Base-by-base conservation (phyloP, 2,329 filamentous ascomycete genomes). In the Aspergillus costaricaensis region DNA sequence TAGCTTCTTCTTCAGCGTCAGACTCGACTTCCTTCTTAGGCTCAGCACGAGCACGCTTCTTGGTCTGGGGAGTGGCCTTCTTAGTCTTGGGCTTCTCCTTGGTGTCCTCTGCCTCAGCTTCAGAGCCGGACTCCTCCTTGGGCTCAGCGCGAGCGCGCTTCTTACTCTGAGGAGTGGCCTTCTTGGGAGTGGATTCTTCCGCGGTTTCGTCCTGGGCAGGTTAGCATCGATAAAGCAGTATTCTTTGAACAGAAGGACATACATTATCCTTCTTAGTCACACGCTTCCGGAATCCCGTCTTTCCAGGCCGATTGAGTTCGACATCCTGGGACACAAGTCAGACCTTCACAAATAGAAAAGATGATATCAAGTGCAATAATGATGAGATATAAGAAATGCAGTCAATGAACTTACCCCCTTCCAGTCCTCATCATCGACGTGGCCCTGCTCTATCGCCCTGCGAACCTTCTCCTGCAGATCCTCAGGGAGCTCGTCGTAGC, bases 351-450 rank as follows among this genome's bases (percentile, higher is more conserved):
- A 5, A 41, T 12, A 25, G n/a, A 23, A 12, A 50, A n/a, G 21
- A 3, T 27, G 12, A 43, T 21, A 15, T 47, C 3, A 55, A 59
- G 23, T 5, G 27, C 8, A 27, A n/a, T 30, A 49, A 30, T 56
- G 53, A 2, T 44, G 23, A 30, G 21, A 23, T 25, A 30, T 64
- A 44, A 27, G 9, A 32, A 32, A 4, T 4, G 30, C 30, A 32
- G 10, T 30, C 32, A 57, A 32, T 23, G n/a, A 54, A 68, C 90
- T 79, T 83, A 96, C 92, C 12, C 92, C 92, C 36, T 89, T 94
- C 87, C 92, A 97, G 68, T 97, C 94, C 55, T 91, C 88, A 44
- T 91, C 83, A 67, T 90, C 89, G 68, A 98, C 89, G 69, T 95
- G 91, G 23, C 91, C 92, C 72, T 93, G 84, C 60, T 84, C 82